Conservation (phyloP, 345 rosid species). For the Rhodamnia argentea region DNA sequence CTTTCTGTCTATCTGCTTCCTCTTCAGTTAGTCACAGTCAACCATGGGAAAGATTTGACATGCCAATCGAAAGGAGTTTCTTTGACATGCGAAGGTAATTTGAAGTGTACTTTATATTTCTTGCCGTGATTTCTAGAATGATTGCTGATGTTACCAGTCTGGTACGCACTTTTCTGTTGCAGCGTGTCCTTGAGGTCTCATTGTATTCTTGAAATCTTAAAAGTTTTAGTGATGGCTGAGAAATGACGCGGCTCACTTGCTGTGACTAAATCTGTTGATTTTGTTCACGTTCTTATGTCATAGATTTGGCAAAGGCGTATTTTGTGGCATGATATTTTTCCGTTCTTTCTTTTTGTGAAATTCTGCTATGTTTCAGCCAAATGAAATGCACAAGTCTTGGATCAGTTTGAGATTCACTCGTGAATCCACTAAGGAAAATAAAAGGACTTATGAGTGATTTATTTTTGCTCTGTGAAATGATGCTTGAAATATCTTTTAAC, state of each 20-base stretch:
- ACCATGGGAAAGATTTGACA: background rate
- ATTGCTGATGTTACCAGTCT: background rate
- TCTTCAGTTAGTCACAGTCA: constrained; percentile 9
- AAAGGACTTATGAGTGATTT: background rate
- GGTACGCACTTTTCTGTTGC: background rate
- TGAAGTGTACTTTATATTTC: background rate
- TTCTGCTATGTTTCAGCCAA: background rate
- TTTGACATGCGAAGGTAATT: constrained; percentile 25
- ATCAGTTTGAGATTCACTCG: background rate
- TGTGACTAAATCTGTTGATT: background rate
- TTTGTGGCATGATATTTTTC: background rate
- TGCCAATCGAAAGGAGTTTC: constrained; percentile 3
- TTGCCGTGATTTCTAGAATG: background rate
- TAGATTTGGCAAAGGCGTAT: background rate
- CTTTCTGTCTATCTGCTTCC: constrained; percentile 5
- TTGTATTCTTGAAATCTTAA: background rate
- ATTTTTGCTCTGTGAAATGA: background rate
- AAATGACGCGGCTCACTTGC: background rate
- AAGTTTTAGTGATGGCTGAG: background rate
- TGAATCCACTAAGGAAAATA: background rate
- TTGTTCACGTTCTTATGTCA: background rate
- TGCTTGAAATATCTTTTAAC: constrained; percentile 17
- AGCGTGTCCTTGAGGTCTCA: background rate
- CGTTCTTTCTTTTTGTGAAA: background rate
- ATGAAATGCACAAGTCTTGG: background rate